These are phyloP conservation scores for Amaranthus palmeri DNA, from an alignment of 148 eudicot genomes.

Conservation along the genomic window DNA sequence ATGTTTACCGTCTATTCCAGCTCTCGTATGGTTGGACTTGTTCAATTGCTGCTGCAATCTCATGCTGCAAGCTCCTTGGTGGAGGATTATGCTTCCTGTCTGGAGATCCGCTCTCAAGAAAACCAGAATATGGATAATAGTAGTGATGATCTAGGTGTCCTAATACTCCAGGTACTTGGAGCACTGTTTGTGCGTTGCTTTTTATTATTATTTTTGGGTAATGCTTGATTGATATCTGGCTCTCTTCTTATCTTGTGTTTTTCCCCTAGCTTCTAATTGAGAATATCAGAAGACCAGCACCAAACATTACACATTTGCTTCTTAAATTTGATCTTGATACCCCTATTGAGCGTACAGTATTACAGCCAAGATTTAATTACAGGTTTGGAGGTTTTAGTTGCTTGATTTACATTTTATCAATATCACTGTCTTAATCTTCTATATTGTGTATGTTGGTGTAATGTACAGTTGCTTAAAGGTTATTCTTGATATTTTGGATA, in stretches of 20 bases:
- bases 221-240: not conserved
- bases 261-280: slow-evolving; percentile 79
- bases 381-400: slow-evolving; percentile 38
- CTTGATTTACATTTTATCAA: not conserved
- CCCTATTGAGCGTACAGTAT: slow-evolving; percentile 67
- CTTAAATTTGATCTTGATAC: slow-evolving; percentile 87
- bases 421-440: not conserved
- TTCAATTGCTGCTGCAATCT: slow-evolving; percentile 68
- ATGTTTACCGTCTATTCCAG: slow-evolving; percentile 33
- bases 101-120: slow-evolving; percentile 87
- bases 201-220: not conserved
- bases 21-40: slow-evolving; percentile 86
- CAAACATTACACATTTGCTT: slow-evolving; percentile 82
- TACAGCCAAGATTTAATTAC: slow-evolving; percentile 92
- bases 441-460: slow-evolving; percentile 8
- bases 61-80: slow-evolving; percentile 70
- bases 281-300: slow-evolving; percentile 82
- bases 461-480: slow-evolving; percentile 84
- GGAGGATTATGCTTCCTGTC: slow-evolving; percentile 96
- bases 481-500: slow-evolving; percentile 86
- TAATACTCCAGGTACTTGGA: slow-evolving; percentile 67
- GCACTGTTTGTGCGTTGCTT: not conserved
- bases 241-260: not conserved
- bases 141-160: slow-evolving; percentile 82
- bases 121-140: slow-evolving; percentile 69